These are phyloP conservation scores for Achlya hypogyna DNA, from an alignment of 352 stramenopile genomes.

Conservation along the genomic window DNA sequence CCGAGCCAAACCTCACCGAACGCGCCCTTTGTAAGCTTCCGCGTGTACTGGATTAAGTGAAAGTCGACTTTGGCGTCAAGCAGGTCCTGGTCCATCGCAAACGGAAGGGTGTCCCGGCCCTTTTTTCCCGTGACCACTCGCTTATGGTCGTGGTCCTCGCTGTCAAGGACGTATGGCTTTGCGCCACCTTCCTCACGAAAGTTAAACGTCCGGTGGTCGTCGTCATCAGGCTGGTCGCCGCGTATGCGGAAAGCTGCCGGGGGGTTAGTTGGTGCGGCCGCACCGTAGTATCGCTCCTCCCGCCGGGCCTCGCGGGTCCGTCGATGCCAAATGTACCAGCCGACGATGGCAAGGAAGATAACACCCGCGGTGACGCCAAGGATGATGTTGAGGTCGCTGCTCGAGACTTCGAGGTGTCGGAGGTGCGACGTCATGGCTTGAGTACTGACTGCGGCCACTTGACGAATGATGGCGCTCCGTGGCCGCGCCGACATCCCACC, in stretches of 20 bases:
- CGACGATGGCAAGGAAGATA: conserved; percentile 9
- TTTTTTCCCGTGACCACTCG: conserved; percentile 13
- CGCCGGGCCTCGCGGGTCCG: neutral
- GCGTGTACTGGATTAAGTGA: conserved; percentile 71
- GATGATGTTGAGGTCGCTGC: neutral
- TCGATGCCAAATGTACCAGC: neutral
- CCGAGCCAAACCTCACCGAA: conserved; percentile 79
- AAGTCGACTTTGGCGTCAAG: conserved; percentile 23
- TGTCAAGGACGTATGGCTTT: neutral
- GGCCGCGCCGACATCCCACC: too few relatives aligned
- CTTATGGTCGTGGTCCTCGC: neutral
- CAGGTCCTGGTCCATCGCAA: neutral
- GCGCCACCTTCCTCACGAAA: neutral
- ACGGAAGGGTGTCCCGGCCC: too few relatives aligned
- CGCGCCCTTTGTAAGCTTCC: conserved; percentile 66
- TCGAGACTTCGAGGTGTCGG: neutral
- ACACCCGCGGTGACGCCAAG: neutral
- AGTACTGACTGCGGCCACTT: too few relatives aligned
- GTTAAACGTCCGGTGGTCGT: conserved; percentile 10
- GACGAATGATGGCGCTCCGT: neutral
- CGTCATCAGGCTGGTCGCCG: neutral
- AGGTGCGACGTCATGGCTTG: neutral
- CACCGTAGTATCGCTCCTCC: neutral
- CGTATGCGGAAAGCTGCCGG: neutral
- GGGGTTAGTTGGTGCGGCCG: neutral